Conservation (phyloP, 352 stramenopile genomes). For the Globisporangium nunn region DNA sequence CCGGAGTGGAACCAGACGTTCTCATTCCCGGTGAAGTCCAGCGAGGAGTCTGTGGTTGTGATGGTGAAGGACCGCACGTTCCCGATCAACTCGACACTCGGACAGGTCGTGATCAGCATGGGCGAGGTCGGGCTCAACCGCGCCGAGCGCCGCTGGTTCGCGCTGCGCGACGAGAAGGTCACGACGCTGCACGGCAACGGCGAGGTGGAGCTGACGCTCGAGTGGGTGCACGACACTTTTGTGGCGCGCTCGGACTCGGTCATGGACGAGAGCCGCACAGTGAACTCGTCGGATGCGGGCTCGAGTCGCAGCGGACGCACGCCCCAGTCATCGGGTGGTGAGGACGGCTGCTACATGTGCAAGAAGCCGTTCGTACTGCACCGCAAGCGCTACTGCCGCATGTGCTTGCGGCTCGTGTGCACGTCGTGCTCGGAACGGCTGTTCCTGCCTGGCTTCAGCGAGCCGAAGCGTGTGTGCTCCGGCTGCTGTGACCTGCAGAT, state of each 20-base stretch:
- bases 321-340: slow-evolving; percentile 16
- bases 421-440: slow-evolving; percentile 81
- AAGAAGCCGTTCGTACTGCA: slow-evolving; percentile 76
- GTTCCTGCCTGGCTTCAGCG: slow-evolving; percentile 82
- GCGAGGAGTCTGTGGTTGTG: slow-evolving; percentile 55
- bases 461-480: slow-evolving; percentile 80
- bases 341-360: slow-evolving; percentile 78
- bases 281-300: slow-evolving; percentile 3
- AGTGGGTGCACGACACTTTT: slow-evolving; percentile 88
- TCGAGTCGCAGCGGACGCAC: slow-evolving; percentile 14
- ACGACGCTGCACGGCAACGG: slow-evolving; percentile 58
- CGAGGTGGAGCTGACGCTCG: slow-evolving; percentile 84
- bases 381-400: slow-evolving; percentile 75
- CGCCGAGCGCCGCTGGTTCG: slow-evolving; percentile 73
- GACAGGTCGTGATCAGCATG: slow-evolving; percentile 70
- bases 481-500: slow-evolving; percentile 85
- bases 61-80: slow-evolving; percentile 73
- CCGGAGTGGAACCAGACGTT: slow-evolving; percentile 89
- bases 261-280: slow-evolving; percentile 58
- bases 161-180: slow-evolving; percentile 66
- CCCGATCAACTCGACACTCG: slow-evolving; percentile 67
- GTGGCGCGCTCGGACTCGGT: slow-evolving; percentile 84
- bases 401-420: slow-evolving; percentile 81
- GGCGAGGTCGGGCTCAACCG: slow-evolving; percentile 76
- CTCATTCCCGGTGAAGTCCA: slow-evolving; percentile 79